Percentiles rank a stretch among this genome's conserved stretches.
Conservation (phyloP, 306 rosid genomes). For the Phaseolus lunatus region DNA sequence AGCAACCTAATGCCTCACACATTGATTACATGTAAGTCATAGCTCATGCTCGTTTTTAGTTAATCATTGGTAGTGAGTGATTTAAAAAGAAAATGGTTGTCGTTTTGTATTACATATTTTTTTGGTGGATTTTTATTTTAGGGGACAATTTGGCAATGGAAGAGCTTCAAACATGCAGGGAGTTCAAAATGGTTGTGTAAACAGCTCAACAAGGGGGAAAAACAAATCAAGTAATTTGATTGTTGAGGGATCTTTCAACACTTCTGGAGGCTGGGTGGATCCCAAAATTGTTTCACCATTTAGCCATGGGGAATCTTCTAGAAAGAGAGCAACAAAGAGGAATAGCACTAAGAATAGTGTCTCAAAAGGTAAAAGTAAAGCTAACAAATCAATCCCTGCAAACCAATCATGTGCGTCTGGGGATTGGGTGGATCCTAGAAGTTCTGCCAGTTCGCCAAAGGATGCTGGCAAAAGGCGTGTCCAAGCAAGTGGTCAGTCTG, state of each 20-base stretch:
- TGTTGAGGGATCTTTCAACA: conserved; percentile 48
- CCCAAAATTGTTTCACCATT: conserved; percentile 51
- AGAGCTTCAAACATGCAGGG: conserved; percentile 59
- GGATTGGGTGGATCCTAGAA: conserved; percentile 78
- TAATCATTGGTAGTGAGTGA: neutral
- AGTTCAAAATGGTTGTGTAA: conserved; percentile 44
- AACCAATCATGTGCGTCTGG: conserved; percentile 52
- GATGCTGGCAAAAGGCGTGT: conserved; percentile 74
- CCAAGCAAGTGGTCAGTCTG: conserved; percentile 69
- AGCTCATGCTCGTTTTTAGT: conserved; percentile 25
- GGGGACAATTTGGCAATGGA: conserved; percentile 80
- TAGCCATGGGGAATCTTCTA: conserved; percentile 51
- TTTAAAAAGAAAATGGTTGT: neutral
- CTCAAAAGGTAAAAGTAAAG: conserved; percentile 52
- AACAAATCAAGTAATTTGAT: conserved; percentile 44
- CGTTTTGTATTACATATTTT: neutral
- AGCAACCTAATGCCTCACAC: conserved; percentile 54
- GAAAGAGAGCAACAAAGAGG: conserved; percentile 55
- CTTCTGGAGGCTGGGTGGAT: conserved; percentile 68
- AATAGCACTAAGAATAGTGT: conserved; percentile 51
- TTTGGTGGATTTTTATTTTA: conserved; percentile 49
- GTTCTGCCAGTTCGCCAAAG: conserved; percentile 55
- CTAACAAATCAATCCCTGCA: conserved; percentile 45
- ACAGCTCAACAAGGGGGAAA: conserved; percentile 54
- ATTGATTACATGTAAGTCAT: conserved; percentile 80